These are phyloP conservation scores for Podila epicladia DNA, from an alignment of 192 early-diverging fungal species.

Conservation along the genomic window DNA sequence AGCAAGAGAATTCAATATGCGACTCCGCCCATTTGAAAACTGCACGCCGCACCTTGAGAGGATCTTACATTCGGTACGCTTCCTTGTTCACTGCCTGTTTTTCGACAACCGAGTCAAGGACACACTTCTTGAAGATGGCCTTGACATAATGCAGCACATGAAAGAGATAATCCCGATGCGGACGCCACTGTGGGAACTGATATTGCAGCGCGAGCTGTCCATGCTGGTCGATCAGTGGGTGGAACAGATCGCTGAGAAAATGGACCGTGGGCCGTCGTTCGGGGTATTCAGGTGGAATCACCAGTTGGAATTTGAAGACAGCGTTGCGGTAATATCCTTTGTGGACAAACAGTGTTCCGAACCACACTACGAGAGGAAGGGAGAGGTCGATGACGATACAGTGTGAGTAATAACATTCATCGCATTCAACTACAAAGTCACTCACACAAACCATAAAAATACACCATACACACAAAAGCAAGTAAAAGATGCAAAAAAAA, in stretches of 20 bases:
- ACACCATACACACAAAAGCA: too few relatives aligned
- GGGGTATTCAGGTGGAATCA: conserved; percentile 87
- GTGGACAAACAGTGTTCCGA: conserved; percentile 88
- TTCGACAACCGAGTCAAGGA: conserved; percentile 70
- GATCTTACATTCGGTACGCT: conserved; percentile 66
- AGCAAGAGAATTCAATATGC: background rate
- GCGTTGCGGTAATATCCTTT: conserved; percentile 90
- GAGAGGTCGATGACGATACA: background rate
- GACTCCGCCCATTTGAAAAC: background rate
- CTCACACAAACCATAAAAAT: too few relatives aligned
- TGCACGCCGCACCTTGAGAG: background rate
- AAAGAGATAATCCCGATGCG: conserved; percentile 83
- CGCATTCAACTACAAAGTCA: too few relatives aligned
- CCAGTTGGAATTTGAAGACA: conserved; percentile 88
- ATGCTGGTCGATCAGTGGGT: conserved; percentile 83
- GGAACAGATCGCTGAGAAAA: conserved; percentile 82
- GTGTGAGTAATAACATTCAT: too few relatives aligned
- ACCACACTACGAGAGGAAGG: conserved; percentile 68
- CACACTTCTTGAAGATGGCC: conserved; percentile 84
- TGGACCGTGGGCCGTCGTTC: conserved; percentile 70
- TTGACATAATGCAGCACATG: conserved; percentile 91
- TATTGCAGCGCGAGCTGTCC: conserved; percentile 76
- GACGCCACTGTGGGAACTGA: conserved; percentile 85
- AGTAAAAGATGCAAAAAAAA: too few relatives aligned
- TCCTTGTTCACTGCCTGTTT: conserved; percentile 70